Conservation (phyloP, 345 rosid genomes). For the Citrus maxima region DNA sequence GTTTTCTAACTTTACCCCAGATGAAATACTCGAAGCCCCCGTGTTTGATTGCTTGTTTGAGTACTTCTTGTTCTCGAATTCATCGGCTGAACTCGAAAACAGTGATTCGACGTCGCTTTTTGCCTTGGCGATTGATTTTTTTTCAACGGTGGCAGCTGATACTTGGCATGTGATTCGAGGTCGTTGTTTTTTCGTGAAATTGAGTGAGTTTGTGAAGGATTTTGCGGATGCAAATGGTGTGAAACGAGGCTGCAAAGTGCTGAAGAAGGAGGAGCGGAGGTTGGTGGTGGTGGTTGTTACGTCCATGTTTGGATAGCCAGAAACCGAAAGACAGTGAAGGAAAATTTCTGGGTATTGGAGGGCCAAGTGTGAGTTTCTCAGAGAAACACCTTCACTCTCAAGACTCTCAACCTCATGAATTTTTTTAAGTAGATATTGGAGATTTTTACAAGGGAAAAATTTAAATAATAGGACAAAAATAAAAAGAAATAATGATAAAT, state of each 20-base stretch:
- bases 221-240: conserved; percentile 22
- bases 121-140: conserved; percentile 31
- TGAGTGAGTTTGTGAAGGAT: conserved; percentile 7
- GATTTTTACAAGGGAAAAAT: not conserved
- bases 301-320: conserved; percentile 41
- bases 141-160: conserved; percentile 56
- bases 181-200: conserved; percentile 26
- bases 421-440: conserved; percentile 9
- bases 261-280: conserved; percentile 59
- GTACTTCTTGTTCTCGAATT: conserved; percentile 33
- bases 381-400: not conserved
- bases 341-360: not conserved
- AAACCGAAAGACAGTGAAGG: not conserved
- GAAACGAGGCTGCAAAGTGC: conserved; percentile 36
- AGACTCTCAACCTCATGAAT: not conserved
- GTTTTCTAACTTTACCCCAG: conserved; percentile 84
- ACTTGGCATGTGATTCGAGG: conserved; percentile 34
- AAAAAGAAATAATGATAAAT: not conserved
- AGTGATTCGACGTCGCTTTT: conserved; percentile 69
- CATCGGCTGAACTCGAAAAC: conserved; percentile 41
- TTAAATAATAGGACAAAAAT: not conserved
- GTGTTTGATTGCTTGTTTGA: conserved; percentile 31
- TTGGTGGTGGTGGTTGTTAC: conserved; percentile 47
- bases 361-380: conserved; percentile 11
- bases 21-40: conserved; percentile 78